These are phyloP conservation scores for Aspergillus tanneri DNA, from an alignment of 2,329 filamentous ascomycete genomes.

Conservation along the genomic window DNA sequence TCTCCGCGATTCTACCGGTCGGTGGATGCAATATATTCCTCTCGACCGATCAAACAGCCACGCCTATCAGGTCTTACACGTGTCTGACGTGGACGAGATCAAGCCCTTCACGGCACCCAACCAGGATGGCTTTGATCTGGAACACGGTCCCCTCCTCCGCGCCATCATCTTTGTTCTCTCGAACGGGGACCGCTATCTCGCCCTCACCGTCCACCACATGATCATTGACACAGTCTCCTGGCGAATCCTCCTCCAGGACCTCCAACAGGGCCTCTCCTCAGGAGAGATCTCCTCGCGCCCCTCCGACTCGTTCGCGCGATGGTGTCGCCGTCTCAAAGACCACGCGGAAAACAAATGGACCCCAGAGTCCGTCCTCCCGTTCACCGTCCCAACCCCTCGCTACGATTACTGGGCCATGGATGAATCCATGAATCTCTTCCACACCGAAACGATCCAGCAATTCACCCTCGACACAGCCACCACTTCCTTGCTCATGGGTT, in stretches of 20 bases:
- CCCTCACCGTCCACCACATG: conserved; percentile 12
- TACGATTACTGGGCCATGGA: background rate
- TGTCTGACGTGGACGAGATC: too few species aligned
- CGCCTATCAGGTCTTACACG: background rate
- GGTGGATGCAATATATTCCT: conserved; percentile 8
- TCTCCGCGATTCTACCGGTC: background rate
- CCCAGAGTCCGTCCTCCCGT: background rate
- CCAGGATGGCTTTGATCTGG: background rate
- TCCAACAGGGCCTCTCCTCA: conserved; percentile 31
- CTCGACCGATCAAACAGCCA: background rate
- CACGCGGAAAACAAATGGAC: conserved; percentile 32
- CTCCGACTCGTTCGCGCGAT: conserved; percentile 8
- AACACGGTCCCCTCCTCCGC: conserved; percentile 7
- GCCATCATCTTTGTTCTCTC: too few species aligned
- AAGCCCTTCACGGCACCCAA: background rate
- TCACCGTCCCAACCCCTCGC: background rate
- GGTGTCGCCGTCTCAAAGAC: conserved; percentile 41
- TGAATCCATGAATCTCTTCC: conserved; percentile 66
- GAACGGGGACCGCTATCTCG: background rate
- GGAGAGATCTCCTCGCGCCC: conserved; percentile 45
- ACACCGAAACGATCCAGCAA: conserved; percentile 26
- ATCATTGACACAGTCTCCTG: conserved; percentile 18
- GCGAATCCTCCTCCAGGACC: conserved; percentile 13
- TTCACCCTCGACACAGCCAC: background rate
- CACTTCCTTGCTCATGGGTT: background rate